Evolutionary conservation across 2,329 filamentous ascomycete genomes (phyloP).

Genomic region (Colletotrichum viniferum): DNA sequence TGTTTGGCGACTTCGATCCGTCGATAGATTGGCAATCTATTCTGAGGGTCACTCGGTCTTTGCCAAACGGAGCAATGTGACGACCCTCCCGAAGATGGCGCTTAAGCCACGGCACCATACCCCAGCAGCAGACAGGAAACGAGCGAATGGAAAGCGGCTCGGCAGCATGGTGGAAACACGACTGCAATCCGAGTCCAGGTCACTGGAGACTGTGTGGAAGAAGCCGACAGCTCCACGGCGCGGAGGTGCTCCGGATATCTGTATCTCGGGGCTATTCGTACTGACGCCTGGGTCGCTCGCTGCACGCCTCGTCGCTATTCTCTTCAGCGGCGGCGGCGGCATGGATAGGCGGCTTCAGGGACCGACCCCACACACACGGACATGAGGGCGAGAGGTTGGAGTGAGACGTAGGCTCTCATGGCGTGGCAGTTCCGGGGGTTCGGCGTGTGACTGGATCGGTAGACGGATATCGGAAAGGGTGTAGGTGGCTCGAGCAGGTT

Average conservation of each 20-base stretch:
- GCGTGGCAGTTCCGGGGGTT: not conserved
- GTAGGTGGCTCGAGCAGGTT: not conserved
- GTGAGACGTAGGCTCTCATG: not conserved
- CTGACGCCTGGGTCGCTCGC: not conserved
- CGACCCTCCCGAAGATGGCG: not conserved
- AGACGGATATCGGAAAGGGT: constrained; percentile 8
- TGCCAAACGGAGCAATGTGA: constrained; percentile 8
- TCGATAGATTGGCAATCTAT: constrained; percentile 4
- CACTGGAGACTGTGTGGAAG: not conserved
- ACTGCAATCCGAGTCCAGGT: not conserved
- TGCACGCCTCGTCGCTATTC: not conserved
- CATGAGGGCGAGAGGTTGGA: not conserved
- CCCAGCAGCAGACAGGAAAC: not conserved
- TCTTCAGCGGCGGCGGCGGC: not conserved
- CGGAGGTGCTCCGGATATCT: not conserved
- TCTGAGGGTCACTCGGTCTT: not conserved
- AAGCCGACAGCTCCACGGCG: not conserved
- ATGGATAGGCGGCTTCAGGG: not conserved
- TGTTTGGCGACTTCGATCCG: not conserved
- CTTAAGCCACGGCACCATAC: not conserved
- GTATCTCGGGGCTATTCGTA: not conserved
- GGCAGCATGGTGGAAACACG: not conserved
- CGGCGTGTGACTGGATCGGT: constrained; percentile 5
- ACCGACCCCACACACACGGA: not conserved
- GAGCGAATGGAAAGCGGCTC: not conserved